Conservation (phyloP, 78 protist genomes). For the Polysphondylium violaceum region DNA sequence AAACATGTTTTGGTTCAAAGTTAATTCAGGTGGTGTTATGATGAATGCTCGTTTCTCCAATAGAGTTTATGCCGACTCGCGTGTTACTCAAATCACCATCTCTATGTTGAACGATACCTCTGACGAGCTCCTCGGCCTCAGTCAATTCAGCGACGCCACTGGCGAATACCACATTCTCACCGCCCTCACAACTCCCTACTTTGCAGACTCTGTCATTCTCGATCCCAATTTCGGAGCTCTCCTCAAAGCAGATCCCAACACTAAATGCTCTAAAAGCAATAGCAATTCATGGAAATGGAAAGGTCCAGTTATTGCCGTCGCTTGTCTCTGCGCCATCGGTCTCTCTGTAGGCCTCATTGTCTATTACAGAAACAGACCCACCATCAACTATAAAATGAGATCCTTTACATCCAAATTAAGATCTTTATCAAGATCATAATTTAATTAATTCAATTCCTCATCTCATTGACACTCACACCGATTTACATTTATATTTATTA, state of each 20-base stretch:
- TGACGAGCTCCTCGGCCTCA: too few relatives aligned
- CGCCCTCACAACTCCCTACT: background rate
- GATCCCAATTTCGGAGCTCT: conserved; percentile 4
- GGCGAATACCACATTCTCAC: background rate
- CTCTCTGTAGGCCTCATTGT: background rate
- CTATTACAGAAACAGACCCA: background rate
- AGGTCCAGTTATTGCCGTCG: conserved; percentile 23
- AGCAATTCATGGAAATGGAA: conserved; percentile 26
- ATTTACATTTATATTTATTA: too few relatives aligned
- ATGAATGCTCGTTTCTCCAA: conserved; percentile 4
- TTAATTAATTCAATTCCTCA: too few relatives aligned
- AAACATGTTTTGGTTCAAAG: background rate
- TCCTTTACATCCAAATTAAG: too few relatives aligned
- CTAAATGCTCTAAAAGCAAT: background rate
- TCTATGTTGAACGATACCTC: too few relatives aligned
- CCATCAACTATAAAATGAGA: too few relatives aligned
- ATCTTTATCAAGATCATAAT: too few relatives aligned
- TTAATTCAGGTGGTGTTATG: background rate
- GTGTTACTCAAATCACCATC: too few relatives aligned
- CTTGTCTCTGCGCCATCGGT: conserved; percentile 19
- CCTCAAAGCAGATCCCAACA: background rate
- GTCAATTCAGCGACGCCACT: too few relatives aligned
- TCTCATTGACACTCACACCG: too few relatives aligned
- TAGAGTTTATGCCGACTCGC: background rate
- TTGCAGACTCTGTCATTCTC: background rate